phyloP scores from a whole-genome alignment of 176 grass and related monocot species.

The Carex littledalei region DNA sequence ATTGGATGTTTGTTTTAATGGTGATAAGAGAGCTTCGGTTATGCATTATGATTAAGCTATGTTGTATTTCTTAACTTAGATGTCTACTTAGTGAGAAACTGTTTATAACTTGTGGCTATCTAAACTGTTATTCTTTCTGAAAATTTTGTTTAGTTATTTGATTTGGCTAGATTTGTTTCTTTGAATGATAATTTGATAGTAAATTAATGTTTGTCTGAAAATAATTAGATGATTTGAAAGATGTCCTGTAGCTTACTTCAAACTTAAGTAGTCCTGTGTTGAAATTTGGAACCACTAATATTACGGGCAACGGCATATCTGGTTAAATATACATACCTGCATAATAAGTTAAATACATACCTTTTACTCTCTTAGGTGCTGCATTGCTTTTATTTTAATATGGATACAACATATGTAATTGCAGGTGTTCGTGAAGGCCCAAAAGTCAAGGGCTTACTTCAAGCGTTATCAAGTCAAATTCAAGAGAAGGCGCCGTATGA shows the following conservation, averaged over 20 bases:
- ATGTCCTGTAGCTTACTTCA: not conserved
- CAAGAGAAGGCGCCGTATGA: conserved; percentile 54
- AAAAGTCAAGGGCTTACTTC: conserved; percentile 53
- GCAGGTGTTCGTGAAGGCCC: conserved; percentile 44
- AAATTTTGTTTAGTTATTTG: not conserved
- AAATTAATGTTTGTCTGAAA: not conserved
- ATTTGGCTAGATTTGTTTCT: not conserved
- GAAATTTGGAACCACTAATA: not conserved
- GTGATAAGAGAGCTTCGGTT: not conserved
- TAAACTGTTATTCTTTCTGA: not conserved
- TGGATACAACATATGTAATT: not conserved
- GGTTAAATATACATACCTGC: not conserved
- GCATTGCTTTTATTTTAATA: not conserved
- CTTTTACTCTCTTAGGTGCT: not conserved
- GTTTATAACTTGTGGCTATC: not conserved
- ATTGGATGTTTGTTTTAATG: not conserved
- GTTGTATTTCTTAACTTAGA: not conserved
- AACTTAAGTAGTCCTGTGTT: not conserved
- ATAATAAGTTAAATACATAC: not conserved
- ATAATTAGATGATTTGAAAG: not conserved
- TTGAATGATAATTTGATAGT: not conserved
- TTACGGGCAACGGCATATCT: not conserved
- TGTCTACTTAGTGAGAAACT: not conserved
- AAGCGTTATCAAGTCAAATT: conserved; percentile 76
- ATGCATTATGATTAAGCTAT: not conserved